Percentiles rank a stretch among this genome's conserved stretches.
Evolutionary conservation across 345 rosid genomes (phyloP).

Genomic region (Rhodamnia argentea): DNA sequence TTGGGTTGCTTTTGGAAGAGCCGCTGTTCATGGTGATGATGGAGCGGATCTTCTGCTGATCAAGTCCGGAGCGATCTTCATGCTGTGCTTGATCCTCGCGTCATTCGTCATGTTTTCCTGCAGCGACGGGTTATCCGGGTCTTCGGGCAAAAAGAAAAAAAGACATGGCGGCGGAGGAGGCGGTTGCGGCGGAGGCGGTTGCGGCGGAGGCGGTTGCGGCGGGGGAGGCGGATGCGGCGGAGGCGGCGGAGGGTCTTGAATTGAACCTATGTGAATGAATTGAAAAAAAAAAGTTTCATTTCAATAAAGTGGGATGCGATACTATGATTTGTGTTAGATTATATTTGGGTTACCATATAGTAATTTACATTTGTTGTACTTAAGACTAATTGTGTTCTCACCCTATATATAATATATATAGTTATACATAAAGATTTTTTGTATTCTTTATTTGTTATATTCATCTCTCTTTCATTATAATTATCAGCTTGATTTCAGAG

Average conservation of each 20-base stretch:
- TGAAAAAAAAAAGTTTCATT: not conserved
- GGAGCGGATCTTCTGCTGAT: too few relatives aligned
- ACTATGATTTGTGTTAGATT: not conserved
- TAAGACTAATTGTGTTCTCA: not conserved
- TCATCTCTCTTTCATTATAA: not conserved
- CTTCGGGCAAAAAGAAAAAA: too few relatives aligned
- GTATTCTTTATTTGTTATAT: not conserved
- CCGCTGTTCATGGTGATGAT: too few relatives aligned
- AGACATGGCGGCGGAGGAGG: too few relatives aligned
- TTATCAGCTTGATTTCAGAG: not conserved
- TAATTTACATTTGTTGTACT: not conserved
- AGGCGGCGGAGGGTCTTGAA: not conserved
- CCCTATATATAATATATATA: not conserved
- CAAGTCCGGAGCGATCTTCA: too few relatives aligned
- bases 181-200: too few relatives aligned
- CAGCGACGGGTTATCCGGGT: too few relatives aligned
- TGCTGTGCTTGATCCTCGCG: too few relatives aligned
- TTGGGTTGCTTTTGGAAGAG: too few relatives aligned
- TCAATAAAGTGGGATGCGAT: not conserved
- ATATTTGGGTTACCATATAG: not conserved
- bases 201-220: not conserved
- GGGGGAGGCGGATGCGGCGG: not conserved
- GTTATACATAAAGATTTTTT: not conserved
- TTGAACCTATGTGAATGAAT: not conserved
- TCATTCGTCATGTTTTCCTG: too few relatives aligned